Evolutionary conservation across 306 rosid genomes (phyloP).

Genomic region (Carpinus fangiana): DNA sequence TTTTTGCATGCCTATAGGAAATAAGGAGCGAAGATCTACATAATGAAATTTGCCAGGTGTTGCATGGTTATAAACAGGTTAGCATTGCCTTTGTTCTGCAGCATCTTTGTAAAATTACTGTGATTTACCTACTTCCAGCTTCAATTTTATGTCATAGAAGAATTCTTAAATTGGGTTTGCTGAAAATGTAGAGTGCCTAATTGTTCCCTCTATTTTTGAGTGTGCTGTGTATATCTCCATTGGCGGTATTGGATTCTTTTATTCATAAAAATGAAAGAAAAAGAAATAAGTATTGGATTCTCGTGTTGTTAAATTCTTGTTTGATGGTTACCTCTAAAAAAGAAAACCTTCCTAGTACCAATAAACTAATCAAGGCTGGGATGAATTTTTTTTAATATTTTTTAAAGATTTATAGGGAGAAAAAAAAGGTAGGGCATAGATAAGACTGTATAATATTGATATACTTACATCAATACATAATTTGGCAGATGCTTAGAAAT

Average conservation of each 20-base stretch:
- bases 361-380: not conserved
- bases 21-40: slow-evolving; percentile 89
- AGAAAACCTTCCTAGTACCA: not conserved
- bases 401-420: not conserved
- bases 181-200: not conserved
- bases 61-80: slow-evolving; percentile 98
- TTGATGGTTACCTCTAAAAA: not conserved
- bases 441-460: slow-evolving; percentile 12
- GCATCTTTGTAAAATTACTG: not conserved
- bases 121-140: slow-evolving; percentile 12
- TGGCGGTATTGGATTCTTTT: not conserved
- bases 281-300: not conserved
- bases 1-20: slow-evolving; percentile 53
- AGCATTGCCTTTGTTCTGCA: slow-evolving; percentile 28
- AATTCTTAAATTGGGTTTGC: slow-evolving; percentile 6
- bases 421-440: not conserved
- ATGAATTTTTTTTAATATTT: not conserved
- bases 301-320: not conserved
- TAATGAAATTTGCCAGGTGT: slow-evolving; percentile 88
- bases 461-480: slow-evolving; percentile 1
- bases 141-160: not conserved
- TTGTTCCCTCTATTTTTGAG: not conserved
- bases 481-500: slow-evolving; percentile 78
- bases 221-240: not conserved
- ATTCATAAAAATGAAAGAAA: not conserved